These are phyloP conservation scores for Dryadomyces sulphureus DNA, from an alignment of 2,329 filamentous ascomycete genomes.

Conservation along the genomic window DNA sequence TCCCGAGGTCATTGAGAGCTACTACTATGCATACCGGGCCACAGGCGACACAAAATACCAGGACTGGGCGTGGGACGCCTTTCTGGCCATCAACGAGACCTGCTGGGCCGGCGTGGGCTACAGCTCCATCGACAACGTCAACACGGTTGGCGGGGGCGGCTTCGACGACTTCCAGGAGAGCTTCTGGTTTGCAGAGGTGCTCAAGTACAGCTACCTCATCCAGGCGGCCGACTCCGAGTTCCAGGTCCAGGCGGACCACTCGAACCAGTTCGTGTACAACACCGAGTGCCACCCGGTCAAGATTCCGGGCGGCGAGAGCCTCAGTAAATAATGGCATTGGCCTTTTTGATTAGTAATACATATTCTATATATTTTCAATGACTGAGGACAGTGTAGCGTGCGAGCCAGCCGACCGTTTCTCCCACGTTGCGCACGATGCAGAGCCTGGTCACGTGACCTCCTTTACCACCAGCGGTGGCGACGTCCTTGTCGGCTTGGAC, in stretches of 20 bases:
- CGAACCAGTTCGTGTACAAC: conserved; percentile 35
- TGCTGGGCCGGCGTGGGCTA: conserved; percentile 53
- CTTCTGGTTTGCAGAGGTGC: conserved; percentile 75
- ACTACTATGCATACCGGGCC: conserved; percentile 75
- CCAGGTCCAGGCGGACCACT: conserved; percentile 29
- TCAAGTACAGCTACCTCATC: conserved; percentile 74
- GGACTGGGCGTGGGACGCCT: conserved; percentile 73
- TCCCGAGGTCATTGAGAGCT: conserved; percentile 70
- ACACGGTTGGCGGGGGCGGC: conserved; percentile 41
- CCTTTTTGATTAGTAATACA: not conserved
- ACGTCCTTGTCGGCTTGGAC: conserved; percentile 6
- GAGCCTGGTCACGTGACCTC: conserved; percentile 22
- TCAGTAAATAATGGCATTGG: not conserved
- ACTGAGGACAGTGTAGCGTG: conserved; percentile 16
- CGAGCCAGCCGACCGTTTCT: conserved; percentile 64
- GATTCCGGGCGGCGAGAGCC: conserved; percentile 2
- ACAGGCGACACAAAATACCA: conserved; percentile 65
- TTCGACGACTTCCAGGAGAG: conserved; percentile 65
- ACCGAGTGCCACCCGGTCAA: conserved; percentile 30
- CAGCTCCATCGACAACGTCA: conserved; percentile 51
- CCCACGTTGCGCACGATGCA: conserved; percentile 78
- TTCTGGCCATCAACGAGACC: conserved; percentile 49
- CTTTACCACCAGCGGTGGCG: conserved; percentile 6
- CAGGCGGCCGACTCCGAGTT: conserved; percentile 43
- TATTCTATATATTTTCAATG: not conserved